Evolutionary conservation across 2,329 filamentous ascomycete species (phyloP), one percentile per base, ranked within the genome.

Genomic region (Elsinoe perseae): DNA sequence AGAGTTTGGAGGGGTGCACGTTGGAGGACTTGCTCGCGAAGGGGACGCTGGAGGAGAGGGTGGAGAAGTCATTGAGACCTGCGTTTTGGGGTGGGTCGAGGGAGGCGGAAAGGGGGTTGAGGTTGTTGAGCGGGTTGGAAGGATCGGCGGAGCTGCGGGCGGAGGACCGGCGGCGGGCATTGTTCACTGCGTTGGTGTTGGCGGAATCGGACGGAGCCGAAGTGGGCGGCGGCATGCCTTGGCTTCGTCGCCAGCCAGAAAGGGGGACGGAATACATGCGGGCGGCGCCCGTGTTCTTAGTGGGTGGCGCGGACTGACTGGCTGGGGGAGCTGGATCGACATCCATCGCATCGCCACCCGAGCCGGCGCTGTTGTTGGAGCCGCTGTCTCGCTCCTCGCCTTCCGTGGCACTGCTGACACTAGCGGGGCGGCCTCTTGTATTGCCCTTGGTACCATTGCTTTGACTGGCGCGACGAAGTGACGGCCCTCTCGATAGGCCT

Each of bases 1-100:
- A 70, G 57, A 61, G 61, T 55, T 73, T 72, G 5, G 69, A 72
- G 5, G 73, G 73, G 25, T 75, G 68, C 3, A 68, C 63, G 25
- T 71, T 70, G 4, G 75, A 73, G 2, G 81, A 65, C 38, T 77
- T 73, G 1, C 82, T 84, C 57, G 78, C 68, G 64, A 84, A 85
- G 2, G 82, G 82, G 1, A 85, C 71, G 1, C 72, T 77, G 7
- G 73, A 71, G 38, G 70, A 72, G 36, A 85, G 69, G 56, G 81
- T 78, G 25, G 75, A 72, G 20, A 85, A 64, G 54, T 77, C 76
- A 21, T 75, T 70, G 16, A 84, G 73, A 7, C 80, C 80, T 16
- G 65, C 66, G 48, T 68, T 73, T 43, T 74, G 72, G 5, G 74
- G 66, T 40, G 69, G 66, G 1, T 72, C 67, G 50, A 82, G 77